Base-by-base conservation (phyloP, 1,284 basidiomycete genomes). In the Cronartium quercuum region DNA sequence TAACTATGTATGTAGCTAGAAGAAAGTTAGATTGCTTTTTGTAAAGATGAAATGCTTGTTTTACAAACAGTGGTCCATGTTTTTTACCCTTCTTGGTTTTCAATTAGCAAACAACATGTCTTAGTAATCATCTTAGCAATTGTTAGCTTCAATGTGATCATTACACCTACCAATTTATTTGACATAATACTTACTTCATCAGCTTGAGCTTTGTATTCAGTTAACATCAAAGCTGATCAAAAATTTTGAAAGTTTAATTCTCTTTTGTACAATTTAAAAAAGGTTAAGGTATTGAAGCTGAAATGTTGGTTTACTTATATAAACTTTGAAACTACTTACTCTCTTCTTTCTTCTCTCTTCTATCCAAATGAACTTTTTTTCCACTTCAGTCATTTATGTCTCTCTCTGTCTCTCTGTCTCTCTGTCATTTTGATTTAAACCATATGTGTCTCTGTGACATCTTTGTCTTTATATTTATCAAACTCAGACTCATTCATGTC, bases 1-100 rank as follows among this genome's bases (percentile, higher is more conserved):
- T n/a, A n/a, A 89, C 89, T 64, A 94, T 93, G 88, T 90, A 88
- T 76, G 93, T 93, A 41, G 90, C 91, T 71, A 90, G 90, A 91
- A 76, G n/a, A 76, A 86, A 55, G 38, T 35, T 6, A 24, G 7
- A 35, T 24, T 6, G 5, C 18, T 35, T 24, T 40, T 6, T n/a
- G 29, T 21, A 40, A n/a, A 37, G 21, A 41, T 24, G 21, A 65
- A 37, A 18, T 34, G 12, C 6, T 40, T 13, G n/a, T 29, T n/a
- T 34, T 10, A 62, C 71, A 47, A 65, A 24, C 15, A 6, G 9
- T 9, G 3, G 41, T 21, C 68, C n/a, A n/a, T n/a, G n/a, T n/a
- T 18, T 66, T 57, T 13, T 62, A 21, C 15, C 35, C 41, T 18
- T 29, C 47, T 9, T 44, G 76, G 29, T 75, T 57, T 67, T 64